These are phyloP conservation scores for Coniferiporia sulphurascens DNA, from an alignment of 1,284 basidiomycete genomes.

Conservation along the genomic window DNA sequence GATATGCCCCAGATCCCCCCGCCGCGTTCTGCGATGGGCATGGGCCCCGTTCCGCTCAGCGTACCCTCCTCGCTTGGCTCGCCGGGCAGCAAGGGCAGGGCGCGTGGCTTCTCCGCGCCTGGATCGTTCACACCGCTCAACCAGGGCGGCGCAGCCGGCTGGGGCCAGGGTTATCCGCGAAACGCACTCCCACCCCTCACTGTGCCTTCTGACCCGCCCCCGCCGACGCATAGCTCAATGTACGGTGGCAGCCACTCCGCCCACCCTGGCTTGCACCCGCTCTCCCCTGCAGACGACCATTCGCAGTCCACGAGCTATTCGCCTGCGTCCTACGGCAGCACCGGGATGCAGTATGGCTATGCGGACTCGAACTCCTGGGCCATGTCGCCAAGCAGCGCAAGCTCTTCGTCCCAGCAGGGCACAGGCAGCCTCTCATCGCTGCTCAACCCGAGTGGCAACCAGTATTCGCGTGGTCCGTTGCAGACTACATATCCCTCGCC, in stretches of 20 bases:
- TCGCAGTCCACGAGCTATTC: constrained; percentile 52
- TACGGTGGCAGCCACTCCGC: constrained; percentile 41
- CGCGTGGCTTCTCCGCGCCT: constrained; percentile 76
- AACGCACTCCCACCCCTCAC: constrained; percentile 73
- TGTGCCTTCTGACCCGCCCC: constrained; percentile 62
- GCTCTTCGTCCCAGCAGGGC: constrained; percentile 40
- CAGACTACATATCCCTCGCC: constrained; percentile 62
- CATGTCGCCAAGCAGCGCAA: constrained; percentile 47
- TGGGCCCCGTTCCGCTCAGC: constrained; percentile 56
- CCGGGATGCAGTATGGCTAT: constrained; percentile 55
- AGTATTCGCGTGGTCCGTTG: constrained; percentile 55
- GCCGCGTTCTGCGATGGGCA: constrained; percentile 64
- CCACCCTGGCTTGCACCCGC: constrained; percentile 49
- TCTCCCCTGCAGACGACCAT: constrained; percentile 58
- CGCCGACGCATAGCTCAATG: constrained; percentile 48
- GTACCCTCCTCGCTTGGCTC: constrained; percentile 42
- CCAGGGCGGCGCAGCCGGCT: constrained; percentile 47
- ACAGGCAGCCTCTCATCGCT: constrained; percentile 73
- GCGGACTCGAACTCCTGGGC: constrained; percentile 50
- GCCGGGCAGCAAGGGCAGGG: constrained; percentile 48
- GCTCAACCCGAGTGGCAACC: constrained; percentile 65
- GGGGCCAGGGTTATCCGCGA: constrained; percentile 57
- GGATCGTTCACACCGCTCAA: constrained; percentile 67
- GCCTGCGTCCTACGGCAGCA: constrained; percentile 40
- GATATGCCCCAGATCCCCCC: constrained; percentile 60